A percentile compares a stretch with the other conserved stretches of the same genome.
Conservation (phyloP, 192 early-diverging fungal species). For the Podila clonocystis region DNA sequence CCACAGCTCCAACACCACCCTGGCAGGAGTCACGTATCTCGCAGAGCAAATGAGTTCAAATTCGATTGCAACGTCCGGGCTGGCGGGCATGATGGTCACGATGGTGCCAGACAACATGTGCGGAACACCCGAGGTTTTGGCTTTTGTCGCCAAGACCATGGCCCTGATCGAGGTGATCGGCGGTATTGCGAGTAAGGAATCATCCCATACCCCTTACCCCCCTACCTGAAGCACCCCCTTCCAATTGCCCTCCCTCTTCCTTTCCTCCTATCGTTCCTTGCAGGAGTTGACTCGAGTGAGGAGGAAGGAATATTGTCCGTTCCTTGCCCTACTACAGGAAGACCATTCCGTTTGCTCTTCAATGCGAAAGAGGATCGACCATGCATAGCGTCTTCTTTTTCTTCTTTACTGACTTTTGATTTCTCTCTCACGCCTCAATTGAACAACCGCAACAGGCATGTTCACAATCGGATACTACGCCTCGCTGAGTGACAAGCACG, state of each 20-base stretch:
- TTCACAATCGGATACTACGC: constrained; percentile 35
- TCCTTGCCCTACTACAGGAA: background rate
- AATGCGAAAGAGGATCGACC: background rate
- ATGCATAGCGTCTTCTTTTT: background rate
- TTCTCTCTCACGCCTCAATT: background rate
- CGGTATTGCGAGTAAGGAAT: constrained; percentile 33
- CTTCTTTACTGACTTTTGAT: background rate
- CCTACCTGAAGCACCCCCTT: too few relatives aligned
- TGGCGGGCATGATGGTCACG: background rate
- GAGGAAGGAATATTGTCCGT: too few relatives aligned
- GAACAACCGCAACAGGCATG: constrained; percentile 10
- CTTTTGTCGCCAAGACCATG: constrained; percentile 32
- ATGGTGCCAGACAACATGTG: constrained; percentile 11
- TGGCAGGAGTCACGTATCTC: background rate
- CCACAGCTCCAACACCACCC: constrained; percentile 16
- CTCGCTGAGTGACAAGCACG: constrained; percentile 43
- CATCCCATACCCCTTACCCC: too few relatives aligned
- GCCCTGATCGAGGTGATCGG: constrained; percentile 31
- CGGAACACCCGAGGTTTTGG: constrained; percentile 28
- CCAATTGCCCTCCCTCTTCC: too few relatives aligned
- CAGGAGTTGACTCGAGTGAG: too few relatives aligned
- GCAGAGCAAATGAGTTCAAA: background rate
- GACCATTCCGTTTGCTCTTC: background rate
- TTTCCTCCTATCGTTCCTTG: too few relatives aligned
- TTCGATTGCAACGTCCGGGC: background rate